phyloP scores from a whole-genome alignment of 805 yeast genomes.

The Danielia reshetovae region DNA sequence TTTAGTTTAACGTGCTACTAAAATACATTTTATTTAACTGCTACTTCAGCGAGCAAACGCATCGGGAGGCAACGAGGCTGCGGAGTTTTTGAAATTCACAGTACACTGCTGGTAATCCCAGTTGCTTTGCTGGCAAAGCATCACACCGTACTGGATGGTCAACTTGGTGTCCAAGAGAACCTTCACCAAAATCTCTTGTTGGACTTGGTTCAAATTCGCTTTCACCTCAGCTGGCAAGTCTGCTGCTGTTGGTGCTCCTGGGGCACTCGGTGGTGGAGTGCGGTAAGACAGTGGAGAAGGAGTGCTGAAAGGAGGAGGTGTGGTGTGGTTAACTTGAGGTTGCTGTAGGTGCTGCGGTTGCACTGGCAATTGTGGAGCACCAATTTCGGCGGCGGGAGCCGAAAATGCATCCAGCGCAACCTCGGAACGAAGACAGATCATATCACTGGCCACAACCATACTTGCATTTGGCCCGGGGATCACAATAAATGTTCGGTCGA shows the following conservation, averaged over 20 bases:
- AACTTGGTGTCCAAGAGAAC: constrained; percentile 70
- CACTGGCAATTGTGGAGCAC: constrained; percentile 15
- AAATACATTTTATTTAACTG: too few species aligned
- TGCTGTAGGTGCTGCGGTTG: constrained; percentile 8
- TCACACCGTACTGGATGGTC: constrained; percentile 71
- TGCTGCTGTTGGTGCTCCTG: constrained; percentile 9
- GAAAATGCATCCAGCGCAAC: constrained; percentile 10
- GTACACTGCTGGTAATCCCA: constrained; percentile 76
- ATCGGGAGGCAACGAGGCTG: constrained; percentile 43
- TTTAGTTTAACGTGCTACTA: neutral
- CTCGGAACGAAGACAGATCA: constrained; percentile 49
- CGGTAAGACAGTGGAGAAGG: constrained; percentile 1
- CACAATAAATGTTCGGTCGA: constrained; percentile 82
- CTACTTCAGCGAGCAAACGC: constrained; percentile 21
- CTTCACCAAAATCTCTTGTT: constrained; percentile 61
- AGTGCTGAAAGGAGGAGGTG: constrained; percentile 7
- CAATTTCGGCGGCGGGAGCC: constrained; percentile 10
- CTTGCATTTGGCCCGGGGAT: constrained; percentile 65
- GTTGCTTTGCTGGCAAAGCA: constrained; percentile 83
- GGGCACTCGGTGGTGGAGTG: neutral
- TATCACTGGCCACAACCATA: constrained; percentile 83
- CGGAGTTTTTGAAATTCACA: constrained; percentile 65
- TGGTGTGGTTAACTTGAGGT: constrained; percentile 6
- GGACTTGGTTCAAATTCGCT: constrained; percentile 47
- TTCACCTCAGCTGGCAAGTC: constrained; percentile 56